phyloP scores from a whole-genome alignment of 345 rosid species.

The thale cress (Arabidopsis thaliana) region DNA sequence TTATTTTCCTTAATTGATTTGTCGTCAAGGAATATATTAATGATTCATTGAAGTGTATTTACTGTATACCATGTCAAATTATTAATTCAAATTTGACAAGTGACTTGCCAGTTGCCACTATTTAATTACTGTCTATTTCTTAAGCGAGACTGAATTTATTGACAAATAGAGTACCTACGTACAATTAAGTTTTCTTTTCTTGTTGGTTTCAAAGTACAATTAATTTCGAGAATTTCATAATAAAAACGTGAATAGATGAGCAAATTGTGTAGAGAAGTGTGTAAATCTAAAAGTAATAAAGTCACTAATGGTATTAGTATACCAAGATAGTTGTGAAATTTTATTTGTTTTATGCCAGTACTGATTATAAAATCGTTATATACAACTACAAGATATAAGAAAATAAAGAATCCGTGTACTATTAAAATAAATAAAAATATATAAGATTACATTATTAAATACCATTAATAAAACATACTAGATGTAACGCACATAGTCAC shows the following conservation, averaged over 20 bases:
- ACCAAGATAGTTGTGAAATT: not conserved
- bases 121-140: not conserved
- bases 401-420: not conserved
- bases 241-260: not conserved
- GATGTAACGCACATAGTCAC: not conserved
- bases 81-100: slow-evolving; percentile 1
- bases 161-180: not conserved
- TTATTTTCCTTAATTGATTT: not conserved
- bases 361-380: not conserved
- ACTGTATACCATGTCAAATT: not conserved
- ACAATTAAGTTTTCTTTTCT: not conserved
- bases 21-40: not conserved
- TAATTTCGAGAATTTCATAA: not conserved
- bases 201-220: not conserved
- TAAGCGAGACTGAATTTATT: not conserved
- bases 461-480: not conserved
- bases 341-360: not conserved
- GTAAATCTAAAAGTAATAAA: not conserved
- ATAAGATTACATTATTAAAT: not conserved
- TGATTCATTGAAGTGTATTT: not conserved
- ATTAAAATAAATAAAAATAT: too few species aligned
- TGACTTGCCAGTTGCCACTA: slow-evolving; percentile 5
- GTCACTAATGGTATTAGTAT: not conserved
- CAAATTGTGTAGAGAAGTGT: not conserved
- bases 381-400: not conserved